Evolutionary conservation across 768 basidiomycete genomes (phyloP), one percentile per base, ranked within the genome.

Genomic region (Tricholoma terreum): DNA sequence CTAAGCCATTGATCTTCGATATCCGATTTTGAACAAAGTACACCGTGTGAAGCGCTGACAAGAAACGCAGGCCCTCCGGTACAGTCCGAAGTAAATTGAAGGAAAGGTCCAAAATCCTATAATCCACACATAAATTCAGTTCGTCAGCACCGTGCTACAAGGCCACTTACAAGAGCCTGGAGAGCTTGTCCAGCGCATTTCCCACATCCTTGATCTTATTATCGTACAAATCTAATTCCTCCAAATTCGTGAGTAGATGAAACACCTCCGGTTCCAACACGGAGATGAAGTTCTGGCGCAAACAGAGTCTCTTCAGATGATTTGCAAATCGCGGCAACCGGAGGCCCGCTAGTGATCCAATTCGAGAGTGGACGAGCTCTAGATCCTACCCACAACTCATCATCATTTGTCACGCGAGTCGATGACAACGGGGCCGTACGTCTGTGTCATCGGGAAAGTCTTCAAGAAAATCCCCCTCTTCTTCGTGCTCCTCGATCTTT

Each of bases 1-100:
- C 77, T 1, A 98, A 77, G 9, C 85, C 82, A 6, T 79, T 78
- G 56, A 99, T 93, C 60, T 81, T 83, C 14, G 84, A 83, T 65
- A 98, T 96, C 71, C 89, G 90, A 74, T 99, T 98, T 73, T 99
- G 97, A 4, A 99, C 92, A 64, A 99, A 92, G 73, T 95, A 99
- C 24, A 95, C 77, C 0, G 89, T 92, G 35, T 80, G 75, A 31
- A 99, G 77, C 4, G 83, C 80, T 3, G 72, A 75, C 2, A 96
- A 78, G 54, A 77, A 69, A 9, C 77, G 69, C 11, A 94, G 69
- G 6, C 78, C 73, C 42, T 87, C 84, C 1, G 92, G 89, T 38
- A 94, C 75, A 22, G 78, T 71, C 58, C 85, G 83, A 55, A 98
- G 73, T 24, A 96, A 80, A 75, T 99, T 99, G 81, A 97, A 99